A percentile compares a stretch with the other conserved stretches of the same genome.
Evolutionary conservation across 306 rosid genomes (phyloP).

Genomic region (Arachis stenosperma): DNA sequence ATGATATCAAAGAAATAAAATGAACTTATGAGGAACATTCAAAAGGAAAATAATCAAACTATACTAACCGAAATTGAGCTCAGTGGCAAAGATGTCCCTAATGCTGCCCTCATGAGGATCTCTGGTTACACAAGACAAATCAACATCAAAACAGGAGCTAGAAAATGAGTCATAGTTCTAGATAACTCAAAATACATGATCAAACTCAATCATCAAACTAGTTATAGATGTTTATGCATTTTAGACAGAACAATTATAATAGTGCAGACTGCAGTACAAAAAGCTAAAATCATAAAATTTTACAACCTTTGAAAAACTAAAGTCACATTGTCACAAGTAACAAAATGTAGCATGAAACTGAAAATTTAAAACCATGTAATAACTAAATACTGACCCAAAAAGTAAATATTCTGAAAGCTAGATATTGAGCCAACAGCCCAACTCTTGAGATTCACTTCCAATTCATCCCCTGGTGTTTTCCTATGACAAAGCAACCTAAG

Average conservation of each 20-base stretch:
- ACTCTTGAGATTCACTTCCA: constrained; percentile 57
- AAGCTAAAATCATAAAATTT: not conserved
- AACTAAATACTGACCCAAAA: constrained; percentile 63
- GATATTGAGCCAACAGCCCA: constrained; percentile 78
- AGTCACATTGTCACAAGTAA: not conserved
- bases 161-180: constrained; percentile 10
- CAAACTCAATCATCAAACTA: constrained; percentile 15
- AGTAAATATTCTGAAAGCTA: constrained; percentile 55
- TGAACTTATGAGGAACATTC: constrained; percentile 1
- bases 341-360: constrained; percentile 18
- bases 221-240: constrained; percentile 21
- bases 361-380: not conserved
- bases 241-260: not conserved
- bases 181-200: constrained; percentile 22
- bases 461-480: constrained; percentile 45
- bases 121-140: constrained; percentile 51
- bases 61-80: constrained; percentile 62
- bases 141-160: constrained; percentile 37
- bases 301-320: not conserved
- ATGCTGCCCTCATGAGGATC: constrained; percentile 60
- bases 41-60: not conserved
- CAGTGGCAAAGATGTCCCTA: constrained; percentile 64
- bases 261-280: not conserved
- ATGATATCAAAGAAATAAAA: not conserved
- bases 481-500: constrained; percentile 48